Evolutionary conservation across 768 basidiomycete species (phyloP), one percentile per base, ranked within the genome.

Genomic region (Trametopsis cervina): DNA sequence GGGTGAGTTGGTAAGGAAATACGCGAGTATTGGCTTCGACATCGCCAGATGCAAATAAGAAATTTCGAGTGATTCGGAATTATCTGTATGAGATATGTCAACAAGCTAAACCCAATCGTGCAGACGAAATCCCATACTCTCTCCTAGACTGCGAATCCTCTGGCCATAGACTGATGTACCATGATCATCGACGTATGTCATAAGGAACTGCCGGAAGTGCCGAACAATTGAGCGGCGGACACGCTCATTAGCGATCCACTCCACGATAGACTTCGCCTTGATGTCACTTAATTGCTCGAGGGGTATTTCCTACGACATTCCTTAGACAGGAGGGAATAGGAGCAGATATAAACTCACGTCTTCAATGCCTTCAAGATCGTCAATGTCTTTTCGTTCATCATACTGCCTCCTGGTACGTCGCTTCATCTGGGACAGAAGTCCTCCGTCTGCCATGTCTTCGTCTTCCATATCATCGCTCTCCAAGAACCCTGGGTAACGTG

Each of bases 251-350:
- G 90, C 85, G 57, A 98, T 94, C 96, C 96, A 99, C 66, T 98
- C 96, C 20, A 88, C 86, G 48, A 99, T 92, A 11, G 90, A 93
- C 61, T 94, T 91, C 33, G 94, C 91, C 63, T 98, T 97, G 72
- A 99, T 93, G 61, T 99, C 96, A 51, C 90, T 89, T 9, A 99
- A 74, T 69, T 99, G 91, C 62, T 98, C 95, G 37, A 96, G 65
- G 0, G 96, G 93, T 46, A 99, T 76, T 66, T 97, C 93, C 90
- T 96, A 60, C 12, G 49, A 27, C 26, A 66, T 43, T 65, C 24
- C 41, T 44, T 35, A 27, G 27, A 11, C n/a, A 41, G 11, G 38
- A 22, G 39, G 49, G 4, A 29, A 20, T 13, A 5, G 21, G 27
- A 37, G 18, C 26, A 49, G 24, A 53, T 40, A 37, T 48, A 17